Conservation (phyloP, 164 flowering plant species). For the Litsea cubeba region DNA sequence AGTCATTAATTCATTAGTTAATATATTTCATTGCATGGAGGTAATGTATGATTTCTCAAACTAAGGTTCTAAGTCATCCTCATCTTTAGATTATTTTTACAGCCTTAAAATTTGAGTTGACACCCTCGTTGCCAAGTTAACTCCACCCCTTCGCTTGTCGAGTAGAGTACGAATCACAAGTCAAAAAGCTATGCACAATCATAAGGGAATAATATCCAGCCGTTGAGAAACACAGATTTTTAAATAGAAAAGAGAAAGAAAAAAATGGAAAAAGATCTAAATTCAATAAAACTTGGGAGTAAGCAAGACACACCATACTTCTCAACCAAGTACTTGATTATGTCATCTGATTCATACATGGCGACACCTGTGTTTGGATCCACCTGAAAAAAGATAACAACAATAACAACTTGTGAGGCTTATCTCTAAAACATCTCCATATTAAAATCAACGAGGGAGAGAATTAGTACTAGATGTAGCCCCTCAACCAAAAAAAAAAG, state of each 20-base stretch:
- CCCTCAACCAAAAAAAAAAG: no score
- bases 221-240: not conserved
- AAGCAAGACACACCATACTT: slow-evolving; percentile 64
- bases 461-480: not conserved
- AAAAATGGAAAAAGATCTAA: not conserved
- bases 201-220: not conserved
- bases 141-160: no score
- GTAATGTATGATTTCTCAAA: no score
- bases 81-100: no score
- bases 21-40: no score
- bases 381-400: slow-evolving; percentile 50
- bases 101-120: no score
- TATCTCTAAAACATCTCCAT: slow-evolving; percentile 1
- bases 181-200: not conserved
- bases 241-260: not conserved
- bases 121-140: no score
- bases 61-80: no score
- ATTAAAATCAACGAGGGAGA: not conserved
- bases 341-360: slow-evolving; percentile 97
- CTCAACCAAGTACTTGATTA: slow-evolving; percentile 78
- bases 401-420: not conserved
- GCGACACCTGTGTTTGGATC: slow-evolving; percentile 96
- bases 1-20: no score
- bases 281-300: not conserved
- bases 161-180: no score